These are phyloP conservation scores for Pseudogymnoascus sp. DNA, from an alignment of 2,329 filamentous ascomycete species.

Conservation along the genomic window DNA sequence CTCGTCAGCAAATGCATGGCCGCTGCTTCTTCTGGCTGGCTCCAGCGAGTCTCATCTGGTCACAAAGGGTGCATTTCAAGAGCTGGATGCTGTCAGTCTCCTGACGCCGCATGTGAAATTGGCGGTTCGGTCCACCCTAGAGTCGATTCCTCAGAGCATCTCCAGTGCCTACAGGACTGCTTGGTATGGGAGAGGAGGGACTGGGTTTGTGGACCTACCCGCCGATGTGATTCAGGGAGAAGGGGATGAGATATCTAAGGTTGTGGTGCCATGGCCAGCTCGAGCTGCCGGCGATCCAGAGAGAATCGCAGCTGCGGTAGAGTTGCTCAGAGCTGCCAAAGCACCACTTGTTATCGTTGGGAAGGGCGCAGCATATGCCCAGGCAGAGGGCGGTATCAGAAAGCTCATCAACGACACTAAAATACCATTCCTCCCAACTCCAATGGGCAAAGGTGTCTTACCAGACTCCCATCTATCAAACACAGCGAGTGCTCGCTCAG, in stretches of 20 bases:
- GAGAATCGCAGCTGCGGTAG: constrained; percentile 34
- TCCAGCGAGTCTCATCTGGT: constrained; percentile 43
- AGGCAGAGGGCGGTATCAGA: constrained; percentile 39
- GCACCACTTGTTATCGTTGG: constrained; percentile 46
- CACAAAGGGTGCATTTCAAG: constrained; percentile 49
- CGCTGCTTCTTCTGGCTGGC: constrained; percentile 46
- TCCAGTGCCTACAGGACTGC: constrained; percentile 43
- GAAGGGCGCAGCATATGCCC: constrained; percentile 47
- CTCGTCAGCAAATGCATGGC: constrained; percentile 45
- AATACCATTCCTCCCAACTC: constrained; percentile 49
- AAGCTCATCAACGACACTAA: constrained; percentile 38
- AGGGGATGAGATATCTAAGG: constrained; percentile 19
- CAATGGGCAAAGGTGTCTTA: constrained; percentile 51
- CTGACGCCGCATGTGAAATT: constrained; percentile 46
- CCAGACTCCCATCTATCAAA: constrained; percentile 46
- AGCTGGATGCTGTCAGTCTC: constrained; percentile 46
- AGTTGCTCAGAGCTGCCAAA: constrained; percentile 39
- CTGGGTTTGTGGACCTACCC: constrained; percentile 46
- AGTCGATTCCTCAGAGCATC: constrained; percentile 40
- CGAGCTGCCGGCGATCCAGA: constrained; percentile 37
- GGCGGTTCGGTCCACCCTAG: constrained; percentile 36
- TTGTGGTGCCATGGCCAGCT: constrained; percentile 32
- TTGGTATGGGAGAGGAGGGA: constrained; percentile 46
- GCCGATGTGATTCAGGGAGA: constrained; percentile 46
- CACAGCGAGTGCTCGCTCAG: constrained; percentile 44